Conservation (phyloP, 495 filamentous ascomycete genomes). For the Talaromyces liani region DNA sequence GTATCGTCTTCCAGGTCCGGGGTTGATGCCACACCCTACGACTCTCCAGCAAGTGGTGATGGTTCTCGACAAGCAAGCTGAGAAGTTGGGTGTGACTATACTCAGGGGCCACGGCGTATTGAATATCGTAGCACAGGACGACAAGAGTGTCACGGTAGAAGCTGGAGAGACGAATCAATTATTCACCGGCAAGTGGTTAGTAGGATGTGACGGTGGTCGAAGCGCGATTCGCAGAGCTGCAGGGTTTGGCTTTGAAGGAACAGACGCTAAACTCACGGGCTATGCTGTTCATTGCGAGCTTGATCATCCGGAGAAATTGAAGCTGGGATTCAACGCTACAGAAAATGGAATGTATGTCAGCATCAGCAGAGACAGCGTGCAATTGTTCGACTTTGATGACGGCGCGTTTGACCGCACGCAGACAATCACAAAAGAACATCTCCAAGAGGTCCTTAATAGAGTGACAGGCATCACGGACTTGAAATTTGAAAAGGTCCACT, state of each 20-base stretch:
- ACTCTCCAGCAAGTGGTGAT: conserved; percentile 14
- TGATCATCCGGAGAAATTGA: conserved; percentile 15
- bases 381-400: conserved; percentile 24
- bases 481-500: conserved; percentile 17
- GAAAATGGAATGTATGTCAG: conserved; percentile 14
- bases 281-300: conserved; percentile 13
- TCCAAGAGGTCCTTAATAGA: conserved; percentile 19
- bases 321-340: conserved; percentile 16
- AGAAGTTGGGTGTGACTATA: conserved; percentile 20
- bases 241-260: conserved; percentile 17
- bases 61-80: conserved; percentile 14
- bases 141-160: conserved; percentile 8
- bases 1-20: conserved; percentile 18
- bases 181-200: conserved; percentile 13
- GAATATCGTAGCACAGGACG: background rate
- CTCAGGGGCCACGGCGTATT: conserved; percentile 16
- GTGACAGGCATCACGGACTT: conserved; percentile 15
- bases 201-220: conserved; percentile 19
- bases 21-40: conserved; percentile 7
- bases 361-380: background rate
- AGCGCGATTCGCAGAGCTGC: conserved; percentile 14
- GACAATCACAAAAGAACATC: conserved; percentile 18
- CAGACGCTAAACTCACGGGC: conserved; percentile 17
- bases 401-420: conserved; percentile 15
- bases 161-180: background rate